Conservation (phyloP, 2,329 filamentous ascomycete genomes). For the Fusarium piperis region DNA sequence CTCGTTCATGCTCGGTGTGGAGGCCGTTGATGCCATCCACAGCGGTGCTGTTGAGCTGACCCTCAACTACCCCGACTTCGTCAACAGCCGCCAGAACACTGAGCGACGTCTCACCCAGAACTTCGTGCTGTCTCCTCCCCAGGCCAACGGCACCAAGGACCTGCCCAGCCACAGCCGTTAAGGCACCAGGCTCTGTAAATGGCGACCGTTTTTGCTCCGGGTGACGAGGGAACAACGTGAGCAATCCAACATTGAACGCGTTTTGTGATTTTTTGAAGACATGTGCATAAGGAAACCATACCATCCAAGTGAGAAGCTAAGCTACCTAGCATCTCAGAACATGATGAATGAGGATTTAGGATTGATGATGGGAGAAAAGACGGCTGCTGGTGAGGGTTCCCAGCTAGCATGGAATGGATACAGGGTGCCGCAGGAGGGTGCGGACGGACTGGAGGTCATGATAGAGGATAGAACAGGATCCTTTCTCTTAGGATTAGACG, state of each 20-base stretch:
- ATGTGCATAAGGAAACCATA: constrained; percentile 38
- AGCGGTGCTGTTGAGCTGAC: constrained; percentile 91
- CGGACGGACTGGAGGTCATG: constrained; percentile 14
- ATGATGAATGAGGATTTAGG: constrained; percentile 39
- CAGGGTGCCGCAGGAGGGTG: constrained; percentile 25
- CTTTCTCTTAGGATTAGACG: constrained; percentile 40
- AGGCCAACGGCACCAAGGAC: constrained; percentile 48
- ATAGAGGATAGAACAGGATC: constrained; percentile 41
- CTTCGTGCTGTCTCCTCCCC: constrained; percentile 51
- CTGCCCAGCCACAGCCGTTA: constrained; percentile 50
- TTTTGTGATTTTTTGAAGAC: constrained; percentile 36
- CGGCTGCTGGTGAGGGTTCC: constrained; percentile 32
- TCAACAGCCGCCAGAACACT: constrained; percentile 78
- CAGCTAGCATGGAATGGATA: constrained; percentile 38
- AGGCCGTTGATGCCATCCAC: constrained; percentile 90
- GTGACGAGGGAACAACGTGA: constrained; percentile 13
- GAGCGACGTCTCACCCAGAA: constrained; percentile 56
- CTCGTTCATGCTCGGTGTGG: constrained; percentile 96
- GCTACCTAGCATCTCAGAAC: constrained; percentile 29
- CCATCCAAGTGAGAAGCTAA: constrained; percentile 25
- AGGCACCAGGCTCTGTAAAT: constrained; percentile 44
- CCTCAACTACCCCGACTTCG: constrained; percentile 96
- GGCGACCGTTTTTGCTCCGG: constrained; percentile 41
- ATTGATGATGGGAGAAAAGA: constrained; percentile 38
- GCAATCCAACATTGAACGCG: constrained; percentile 32